Conservation (phyloP, 1,284 basidiomycete genomes). For the Fomes fomentarius region DNA sequence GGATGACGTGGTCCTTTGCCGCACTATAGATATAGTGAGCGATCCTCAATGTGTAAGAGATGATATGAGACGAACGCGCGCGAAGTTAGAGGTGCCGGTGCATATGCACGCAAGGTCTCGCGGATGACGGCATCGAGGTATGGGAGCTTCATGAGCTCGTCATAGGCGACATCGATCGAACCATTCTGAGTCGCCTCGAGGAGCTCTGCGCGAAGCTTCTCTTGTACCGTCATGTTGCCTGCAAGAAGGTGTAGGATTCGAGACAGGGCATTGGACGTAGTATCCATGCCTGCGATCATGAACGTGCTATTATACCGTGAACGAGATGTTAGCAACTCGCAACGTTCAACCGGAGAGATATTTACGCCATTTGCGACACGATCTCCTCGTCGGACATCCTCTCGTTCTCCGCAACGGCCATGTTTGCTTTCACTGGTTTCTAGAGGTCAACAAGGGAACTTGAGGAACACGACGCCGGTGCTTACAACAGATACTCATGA, state of each 20-base stretch:
- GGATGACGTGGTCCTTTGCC: neutral
- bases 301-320: too few relatives aligned
- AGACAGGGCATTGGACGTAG: neutral
- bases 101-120: constrained; percentile 5
- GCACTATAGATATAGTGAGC: neutral
- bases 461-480: too few relatives aligned
- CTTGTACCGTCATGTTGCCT: neutral
- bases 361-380: too few relatives aligned
- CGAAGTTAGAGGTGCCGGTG: neutral
- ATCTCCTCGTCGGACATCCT: too few relatives aligned
- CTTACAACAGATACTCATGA: too few relatives aligned
- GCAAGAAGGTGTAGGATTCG: constrained; percentile 2
- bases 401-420: too few relatives aligned
- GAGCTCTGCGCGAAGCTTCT: neutral
- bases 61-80: neutral
- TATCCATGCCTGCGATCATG: neutral
- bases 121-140: constrained; percentile 6
- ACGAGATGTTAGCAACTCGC: too few relatives aligned
- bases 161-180: neutral
- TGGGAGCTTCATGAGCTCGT: constrained; percentile 2
- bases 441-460: too few relatives aligned
- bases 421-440: too few relatives aligned
- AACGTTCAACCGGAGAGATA: neutral
- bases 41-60: too few relatives aligned
- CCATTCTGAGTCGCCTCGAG: neutral